Evolutionary conservation across 2,329 filamentous ascomycete species (phyloP), one percentile per base, ranked within the genome.

Genomic region (Venturia oleaginea): DNA sequence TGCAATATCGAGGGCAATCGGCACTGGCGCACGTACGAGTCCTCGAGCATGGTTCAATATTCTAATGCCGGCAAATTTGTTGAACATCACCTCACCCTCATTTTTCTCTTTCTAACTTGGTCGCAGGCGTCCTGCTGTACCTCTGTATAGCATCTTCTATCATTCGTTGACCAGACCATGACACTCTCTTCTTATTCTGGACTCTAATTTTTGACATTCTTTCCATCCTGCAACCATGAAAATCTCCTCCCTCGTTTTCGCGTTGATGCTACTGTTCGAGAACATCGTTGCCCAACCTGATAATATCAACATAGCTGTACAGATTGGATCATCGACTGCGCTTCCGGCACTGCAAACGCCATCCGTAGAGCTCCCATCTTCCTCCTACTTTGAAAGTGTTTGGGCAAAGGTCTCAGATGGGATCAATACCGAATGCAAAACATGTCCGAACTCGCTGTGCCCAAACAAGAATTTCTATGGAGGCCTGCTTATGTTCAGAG

Each of bases 401-500:
- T 62, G 60, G 60, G 60, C 24, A 37, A 62, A 62, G 11, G 60
- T 62, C 13, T 13, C 11, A 24, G 27, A 22, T 27, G 60, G 43
- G 19, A 48, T 62, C 24, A 62, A 42, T 32, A 62, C 60, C 4
- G 60, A 62, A 62, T 62, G 60, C 19, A 62, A 62, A 34, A 62
- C 60, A 17, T 62, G 60, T 34, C 60, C 60, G 30, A 24, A 62
- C 27, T 22, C 38, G 37, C n/a, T 51, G 30, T 62, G 60, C 40
- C 30, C 60, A 6, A 62, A 48, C 17, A 42, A 62, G 42, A 42
- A 62, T n/a, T 62, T 43, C 38, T 62, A 62, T 27, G 60, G 60
- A 13, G 15, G n/a, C 5, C 30, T 51, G 27, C 15, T 40, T 19
- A 62, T 62, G 60, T 62, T 62, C 27, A 43, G 60, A 38, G 60